phyloP scores from a whole-genome alignment of 176 grass and related monocot species.

The Hsuehochloa calcarea region DNA sequence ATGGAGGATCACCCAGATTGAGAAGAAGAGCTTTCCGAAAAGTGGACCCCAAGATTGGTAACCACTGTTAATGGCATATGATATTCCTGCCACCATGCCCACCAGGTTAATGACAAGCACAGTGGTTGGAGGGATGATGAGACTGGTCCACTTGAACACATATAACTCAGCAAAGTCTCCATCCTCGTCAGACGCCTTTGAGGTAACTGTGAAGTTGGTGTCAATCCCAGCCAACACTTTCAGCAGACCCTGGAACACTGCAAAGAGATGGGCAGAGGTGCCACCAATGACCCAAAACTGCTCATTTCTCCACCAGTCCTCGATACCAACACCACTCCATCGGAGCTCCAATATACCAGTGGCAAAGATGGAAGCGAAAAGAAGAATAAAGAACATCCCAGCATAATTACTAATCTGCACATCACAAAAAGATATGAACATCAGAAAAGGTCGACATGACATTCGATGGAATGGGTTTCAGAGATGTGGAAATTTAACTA shows the following conservation, averaged over 20 bases:
- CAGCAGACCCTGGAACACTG: constrained; percentile 85
- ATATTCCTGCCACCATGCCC: constrained; percentile 89
- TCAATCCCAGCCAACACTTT: constrained; percentile 86
- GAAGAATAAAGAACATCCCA: constrained; percentile 88
- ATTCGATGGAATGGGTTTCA: neutral
- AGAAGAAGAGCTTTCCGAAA: constrained; percentile 91
- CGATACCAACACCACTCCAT: constrained; percentile 95
- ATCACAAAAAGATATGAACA: constrained; percentile 27
- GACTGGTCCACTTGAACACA: constrained; percentile 93
- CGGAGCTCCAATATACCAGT: constrained; percentile 82
- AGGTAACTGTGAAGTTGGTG: constrained; percentile 96
- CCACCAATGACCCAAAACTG: constrained; percentile 98
- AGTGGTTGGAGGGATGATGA: constrained; percentile 83
- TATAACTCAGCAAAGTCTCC: constrained; percentile 90
- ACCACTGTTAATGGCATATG: constrained; percentile 89
- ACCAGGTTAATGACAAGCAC: constrained; percentile 87
- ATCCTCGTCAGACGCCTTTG: constrained; percentile 86
- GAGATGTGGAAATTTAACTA: neutral
- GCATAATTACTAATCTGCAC: constrained; percentile 92
- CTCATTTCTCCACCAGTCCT: constrained; percentile 95
- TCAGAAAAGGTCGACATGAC: neutral
- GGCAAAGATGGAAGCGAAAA: constrained; percentile 76
- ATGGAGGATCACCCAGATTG: constrained; percentile 98
- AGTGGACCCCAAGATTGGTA: constrained; percentile 93
- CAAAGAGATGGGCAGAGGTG: constrained; percentile 91